A percentile compares a stretch with the other conserved stretches of the same genome.
phyloP scores from a whole-genome alignment of 495 filamentous ascomycete genomes.

The Tuber melanosporum region DNA sequence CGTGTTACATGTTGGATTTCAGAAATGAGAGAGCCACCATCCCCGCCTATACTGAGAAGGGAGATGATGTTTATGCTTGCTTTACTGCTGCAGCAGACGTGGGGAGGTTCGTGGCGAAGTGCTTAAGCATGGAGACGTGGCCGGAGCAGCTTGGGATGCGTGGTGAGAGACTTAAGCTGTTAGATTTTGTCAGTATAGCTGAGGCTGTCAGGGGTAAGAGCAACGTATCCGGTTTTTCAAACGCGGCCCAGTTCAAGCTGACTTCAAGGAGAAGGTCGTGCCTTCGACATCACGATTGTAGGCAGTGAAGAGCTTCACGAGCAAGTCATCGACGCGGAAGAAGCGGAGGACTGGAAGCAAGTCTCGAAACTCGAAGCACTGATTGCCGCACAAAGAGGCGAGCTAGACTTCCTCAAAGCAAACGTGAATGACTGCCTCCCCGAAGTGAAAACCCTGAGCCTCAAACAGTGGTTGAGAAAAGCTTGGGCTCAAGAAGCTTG shows the following conservation, averaged over 20 bases:
- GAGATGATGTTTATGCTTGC: conserved; percentile 51
- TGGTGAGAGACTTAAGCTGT: conserved; percentile 55
- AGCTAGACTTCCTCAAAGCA: conserved; percentile 47
- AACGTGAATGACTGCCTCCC: conserved; percentile 47
- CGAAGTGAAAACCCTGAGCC: conserved; percentile 45
- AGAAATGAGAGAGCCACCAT: conserved; percentile 53
- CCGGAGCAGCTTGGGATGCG: conserved; percentile 60
- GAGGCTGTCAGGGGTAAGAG: conserved; percentile 46
- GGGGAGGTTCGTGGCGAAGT: conserved; percentile 58
- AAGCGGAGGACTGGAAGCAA: conserved; percentile 42
- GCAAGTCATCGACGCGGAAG: conserved; percentile 45
- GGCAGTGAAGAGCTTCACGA: conserved; percentile 47
- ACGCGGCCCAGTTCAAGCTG: neutral
- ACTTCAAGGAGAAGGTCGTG: conserved; percentile 29
- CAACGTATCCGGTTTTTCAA: conserved; percentile 3
- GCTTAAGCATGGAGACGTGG: conserved; percentile 56
- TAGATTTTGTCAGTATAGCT: conserved; percentile 48
- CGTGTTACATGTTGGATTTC: conserved; percentile 60
- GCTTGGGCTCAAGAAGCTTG: conserved; percentile 40
- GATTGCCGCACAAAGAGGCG: conserved; percentile 49
- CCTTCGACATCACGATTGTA: conserved; percentile 44
- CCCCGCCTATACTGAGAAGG: conserved; percentile 49
- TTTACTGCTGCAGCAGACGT: conserved; percentile 64
- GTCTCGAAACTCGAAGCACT: conserved; percentile 48
- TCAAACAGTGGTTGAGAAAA: conserved; percentile 50